A percentile compares a stretch with the other conserved stretches of the same genome.
Evolutionary conservation across 2,329 filamentous ascomycete species (phyloP).

Genomic region (Fusarium temperatum): DNA sequence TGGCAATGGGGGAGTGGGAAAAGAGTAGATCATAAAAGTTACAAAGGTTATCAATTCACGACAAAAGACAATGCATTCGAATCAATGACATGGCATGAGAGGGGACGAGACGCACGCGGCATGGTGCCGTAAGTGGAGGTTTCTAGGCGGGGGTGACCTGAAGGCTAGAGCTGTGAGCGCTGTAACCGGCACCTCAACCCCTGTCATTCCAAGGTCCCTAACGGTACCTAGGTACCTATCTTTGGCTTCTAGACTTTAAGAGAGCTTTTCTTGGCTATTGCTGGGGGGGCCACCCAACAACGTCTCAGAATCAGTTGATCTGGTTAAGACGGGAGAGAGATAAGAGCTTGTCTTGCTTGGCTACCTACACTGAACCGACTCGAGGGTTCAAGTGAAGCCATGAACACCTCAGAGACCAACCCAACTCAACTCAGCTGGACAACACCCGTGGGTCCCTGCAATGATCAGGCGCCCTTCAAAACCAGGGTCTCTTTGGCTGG

Average conservation of each 20-base stretch:
- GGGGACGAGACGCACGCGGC: slow-evolving; percentile 27
- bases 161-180: slow-evolving; percentile 7
- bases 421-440: slow-evolving; percentile 25
- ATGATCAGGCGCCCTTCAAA: slow-evolving; percentile 32
- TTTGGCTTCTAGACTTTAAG: slow-evolving; percentile 5
- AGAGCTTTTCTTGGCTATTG: background rate
- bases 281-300: slow-evolving; percentile 6
- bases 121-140: slow-evolving; percentile 28
- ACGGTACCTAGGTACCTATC: background rate
- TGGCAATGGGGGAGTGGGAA: slow-evolving; percentile 8
- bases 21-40: slow-evolving; percentile 28
- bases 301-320: slow-evolving; percentile 27
- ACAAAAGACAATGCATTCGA: slow-evolving; percentile 10
- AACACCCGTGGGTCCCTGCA: slow-evolving; percentile 15
- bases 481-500: slow-evolving; percentile 12
- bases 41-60: slow-evolving; percentile 4
- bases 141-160: slow-evolving; percentile 11
- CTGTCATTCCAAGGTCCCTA: background rate
- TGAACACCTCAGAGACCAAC: background rate
- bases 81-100: slow-evolving; percentile 13
- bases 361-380: background rate
- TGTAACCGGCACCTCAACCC: slow-evolving; percentile 17
- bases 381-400: background rate
- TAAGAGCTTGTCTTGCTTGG: background rate
- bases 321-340: background rate